Percentiles rank a stretch among this genome's conserved stretches.
These are phyloP conservation scores for Yarrowia galli DNA, from an alignment of 1,139 yeast species.

Conservation along the genomic window DNA sequence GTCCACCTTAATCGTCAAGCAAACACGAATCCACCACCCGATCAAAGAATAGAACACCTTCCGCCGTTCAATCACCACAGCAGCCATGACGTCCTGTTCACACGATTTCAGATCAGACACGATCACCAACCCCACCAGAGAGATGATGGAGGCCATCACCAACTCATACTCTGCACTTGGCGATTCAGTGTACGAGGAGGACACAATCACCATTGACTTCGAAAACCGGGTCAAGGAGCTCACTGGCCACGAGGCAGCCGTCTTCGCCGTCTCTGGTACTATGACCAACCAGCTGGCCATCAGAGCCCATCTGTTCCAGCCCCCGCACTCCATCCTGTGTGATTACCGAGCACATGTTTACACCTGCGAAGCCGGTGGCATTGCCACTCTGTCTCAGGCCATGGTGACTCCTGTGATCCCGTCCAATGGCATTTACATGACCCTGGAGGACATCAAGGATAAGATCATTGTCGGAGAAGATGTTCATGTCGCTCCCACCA, in stretches of 20 bases:
- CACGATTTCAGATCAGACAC: slow-evolving; percentile 60
- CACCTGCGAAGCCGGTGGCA: slow-evolving; percentile 87
- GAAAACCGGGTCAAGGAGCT: slow-evolving; percentile 71
- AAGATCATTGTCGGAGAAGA: slow-evolving; percentile 78
- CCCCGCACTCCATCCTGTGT: slow-evolving; percentile 85
- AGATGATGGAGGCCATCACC: slow-evolving; percentile 71
- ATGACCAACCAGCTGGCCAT: slow-evolving; percentile 88
- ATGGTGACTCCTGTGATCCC: slow-evolving; percentile 90
- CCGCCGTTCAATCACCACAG: too few species aligned
- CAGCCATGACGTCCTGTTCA: slow-evolving; percentile 17
- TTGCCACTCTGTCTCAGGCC: slow-evolving; percentile 88
- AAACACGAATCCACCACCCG: neutral
- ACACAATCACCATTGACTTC: slow-evolving; percentile 67
- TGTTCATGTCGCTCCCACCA: slow-evolving; percentile 89
- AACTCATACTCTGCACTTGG: slow-evolving; percentile 69
- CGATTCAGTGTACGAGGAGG: slow-evolving; percentile 90
- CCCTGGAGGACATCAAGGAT: slow-evolving; percentile 76
- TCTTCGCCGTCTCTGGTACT: slow-evolving; percentile 90
- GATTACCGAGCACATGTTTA: slow-evolving; percentile 87
- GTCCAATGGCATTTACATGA: slow-evolving; percentile 72
- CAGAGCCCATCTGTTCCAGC: slow-evolving; percentile 78
- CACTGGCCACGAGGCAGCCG: slow-evolving; percentile 83
- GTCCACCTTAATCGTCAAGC: too few species aligned
- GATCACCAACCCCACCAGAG: slow-evolving; percentile 85
- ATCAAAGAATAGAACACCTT: neutral